Evolutionary conservation across 805 yeast species (phyloP).

Genomic region (Candida gorgasii): DNA sequence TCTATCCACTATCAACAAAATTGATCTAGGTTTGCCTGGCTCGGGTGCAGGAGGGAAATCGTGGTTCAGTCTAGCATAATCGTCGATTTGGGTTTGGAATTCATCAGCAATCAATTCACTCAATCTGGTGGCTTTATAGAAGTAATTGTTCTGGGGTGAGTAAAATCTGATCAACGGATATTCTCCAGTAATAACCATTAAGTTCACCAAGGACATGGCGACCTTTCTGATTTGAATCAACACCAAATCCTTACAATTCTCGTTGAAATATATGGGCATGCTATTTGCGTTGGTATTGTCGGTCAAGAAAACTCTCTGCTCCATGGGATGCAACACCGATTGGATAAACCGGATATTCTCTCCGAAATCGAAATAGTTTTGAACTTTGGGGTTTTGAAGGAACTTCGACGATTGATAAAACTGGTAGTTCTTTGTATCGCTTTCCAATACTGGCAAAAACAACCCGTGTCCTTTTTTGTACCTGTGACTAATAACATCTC

Average conservation of each 20-base stretch:
- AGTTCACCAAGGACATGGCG: slow-evolving; percentile 64
- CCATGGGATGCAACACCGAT: slow-evolving; percentile 59
- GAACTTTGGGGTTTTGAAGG: slow-evolving; percentile 30
- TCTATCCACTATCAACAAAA: slow-evolving; percentile 78
- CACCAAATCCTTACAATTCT: slow-evolving; percentile 61
- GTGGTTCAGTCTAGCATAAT: slow-evolving; percentile 67
- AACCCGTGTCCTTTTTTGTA: slow-evolving; percentile 74
- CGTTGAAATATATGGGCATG: slow-evolving; percentile 71
- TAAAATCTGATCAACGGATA: slow-evolving; percentile 83
- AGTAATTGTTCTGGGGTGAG: slow-evolving; percentile 48
- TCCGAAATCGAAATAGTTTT: slow-evolving; percentile 33
- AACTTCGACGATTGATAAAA: slow-evolving; percentile 25
- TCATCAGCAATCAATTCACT: slow-evolving; percentile 71
- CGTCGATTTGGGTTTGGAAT: slow-evolving; percentile 71
- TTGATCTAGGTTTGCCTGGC: slow-evolving; percentile 62
- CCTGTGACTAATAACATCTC: slow-evolving; percentile 72
- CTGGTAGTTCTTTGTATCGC: slow-evolving; percentile 16
- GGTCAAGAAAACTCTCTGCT: slow-evolving; percentile 71
- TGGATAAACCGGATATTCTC: slow-evolving; percentile 28
- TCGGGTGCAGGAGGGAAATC: slow-evolving; percentile 60
- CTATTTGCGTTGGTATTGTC: slow-evolving; percentile 52
- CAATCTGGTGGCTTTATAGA: slow-evolving; percentile 53
- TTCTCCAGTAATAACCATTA: slow-evolving; percentile 81
- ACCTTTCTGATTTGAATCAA: slow-evolving; percentile 56
- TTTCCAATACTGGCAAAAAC: slow-evolving; percentile 55